Evolutionary conservation across 345 rosid genomes (phyloP).

Genomic region (Stellera chamaejasme): DNA sequence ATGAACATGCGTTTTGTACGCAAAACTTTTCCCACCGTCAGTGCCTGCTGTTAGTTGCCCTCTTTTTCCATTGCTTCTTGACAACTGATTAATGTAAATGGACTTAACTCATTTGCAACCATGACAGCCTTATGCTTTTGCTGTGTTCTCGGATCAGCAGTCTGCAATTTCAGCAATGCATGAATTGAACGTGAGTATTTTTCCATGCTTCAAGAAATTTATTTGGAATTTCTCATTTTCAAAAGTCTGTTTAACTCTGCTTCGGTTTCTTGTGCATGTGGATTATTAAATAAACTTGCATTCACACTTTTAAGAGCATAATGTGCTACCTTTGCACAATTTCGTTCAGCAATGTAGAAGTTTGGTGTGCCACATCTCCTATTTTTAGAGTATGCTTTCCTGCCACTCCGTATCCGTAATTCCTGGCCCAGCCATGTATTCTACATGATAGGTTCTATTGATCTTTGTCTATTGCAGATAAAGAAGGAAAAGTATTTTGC

Average conservation of each 20-base stretch:
- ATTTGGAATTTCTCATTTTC: not conserved
- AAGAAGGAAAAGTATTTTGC: too few relatives aligned
- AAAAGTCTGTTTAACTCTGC: not conserved
- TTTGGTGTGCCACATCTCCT: too few relatives aligned
- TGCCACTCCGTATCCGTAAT: too few relatives aligned
- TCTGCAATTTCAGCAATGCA: constrained; percentile 73
- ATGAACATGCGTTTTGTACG: not conserved
- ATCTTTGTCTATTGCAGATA: too few relatives aligned
- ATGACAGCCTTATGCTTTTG: constrained; percentile 79
- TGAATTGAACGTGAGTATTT: constrained; percentile 61
- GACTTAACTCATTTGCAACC: constrained; percentile 1
- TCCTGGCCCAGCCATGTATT: too few relatives aligned
- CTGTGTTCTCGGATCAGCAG: constrained; percentile 64
- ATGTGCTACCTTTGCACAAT: not conserved
- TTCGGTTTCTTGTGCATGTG: not conserved
- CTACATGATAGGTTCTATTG: too few relatives aligned
- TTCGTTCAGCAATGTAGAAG: too few relatives aligned
- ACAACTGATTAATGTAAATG: not conserved
- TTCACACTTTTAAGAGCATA: too few relatives aligned
- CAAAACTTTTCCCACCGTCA: not conserved
- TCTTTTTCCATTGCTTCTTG: constrained; percentile 5
- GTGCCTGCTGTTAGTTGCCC: not conserved
- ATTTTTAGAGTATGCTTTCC: too few relatives aligned
- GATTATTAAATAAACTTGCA: too few relatives aligned
- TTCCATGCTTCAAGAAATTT: not conserved